Evolutionary conservation across 2,329 filamentous ascomycete genomes (phyloP), one percentile per base, ranked within the genome.

Genomic region (Drechslera avenae): DNA sequence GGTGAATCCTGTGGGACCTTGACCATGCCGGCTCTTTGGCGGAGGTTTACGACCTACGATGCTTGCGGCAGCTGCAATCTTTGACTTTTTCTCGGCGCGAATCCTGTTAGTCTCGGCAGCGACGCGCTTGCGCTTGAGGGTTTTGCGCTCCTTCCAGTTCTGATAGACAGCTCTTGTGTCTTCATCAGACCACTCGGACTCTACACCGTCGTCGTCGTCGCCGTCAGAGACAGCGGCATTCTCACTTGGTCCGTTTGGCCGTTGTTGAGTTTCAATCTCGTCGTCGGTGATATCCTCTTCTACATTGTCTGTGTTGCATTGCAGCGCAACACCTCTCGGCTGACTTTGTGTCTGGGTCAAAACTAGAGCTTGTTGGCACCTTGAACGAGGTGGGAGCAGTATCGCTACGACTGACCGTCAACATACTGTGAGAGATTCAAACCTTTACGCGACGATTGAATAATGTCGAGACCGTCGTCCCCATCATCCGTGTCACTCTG

Each of bases 81-180:
- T 82, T 0, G 70, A 69, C 54, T 78, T 81, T 51, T 74, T 69
- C 37, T 76, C 72, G 10, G 74, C 77, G 51, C 81, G 81, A 0
- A 73, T 68, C 41, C 77, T 79, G 53, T 74, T 77, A 13, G 79
- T 81, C 21, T 76, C 77, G 18, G 78, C 78, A 2, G 77, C 76
- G 4, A 72, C 72, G 40, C 78, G 78, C 60, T 83, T 83, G 31
- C 81, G 77, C 59, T 84, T 82, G 0, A 75, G 68, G 0, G 75
- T 75, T 52, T 81, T 84, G 39, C 82, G 78, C 42, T 84, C 83
- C 65, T 86, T 87, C 68, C 85, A 86, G n/a, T 80, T 79, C 33
- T 83, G 75, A 56, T 90, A 90, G 6, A 80, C 79, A 17, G 79
- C 78, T 19, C 83, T 81, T 1, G 63, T 61, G 44, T 78, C 73